Evolutionary conservation across 257 asterid genomes (phyloP), one percentile per base, ranked within the genome.

Genomic region (Rehmannia glutinosa): DNA sequence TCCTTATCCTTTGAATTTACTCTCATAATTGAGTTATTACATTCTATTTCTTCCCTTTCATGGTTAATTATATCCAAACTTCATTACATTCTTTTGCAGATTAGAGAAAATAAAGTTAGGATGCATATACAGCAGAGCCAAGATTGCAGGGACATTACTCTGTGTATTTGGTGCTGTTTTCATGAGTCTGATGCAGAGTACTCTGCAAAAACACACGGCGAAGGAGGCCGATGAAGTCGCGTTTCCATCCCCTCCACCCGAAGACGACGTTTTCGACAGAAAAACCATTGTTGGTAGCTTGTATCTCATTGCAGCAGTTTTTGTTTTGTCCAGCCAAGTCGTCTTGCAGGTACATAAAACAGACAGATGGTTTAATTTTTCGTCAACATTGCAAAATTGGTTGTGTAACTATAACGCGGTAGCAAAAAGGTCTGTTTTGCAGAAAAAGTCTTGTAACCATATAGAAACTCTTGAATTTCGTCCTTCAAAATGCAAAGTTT

Each of bases 111-210:
- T 92, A 59, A 70, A 86, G 49, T 8, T 87, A 64, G 82, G 85
- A 17, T 87, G 97, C 79, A 81, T 16, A 39, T 87, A 90, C 82
- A 87, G 96, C 79, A 76, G 78, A 74, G 86, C 87, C 3, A 92
- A 92, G 78, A 86, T 92, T 5, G 81, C 64, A 16, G 97, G 98
- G 57, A 87, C 97, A 11, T 53, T 90, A 32, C 68, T 92, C 43
- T 92, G 98, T 64, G 92, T 92, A 10, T 68, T 66, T 13, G 98
- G 98, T 8, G 98, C 98, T 0, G 32, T 87, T 36, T 39, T 80
- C 23, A 86, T 90, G 97, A 86, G 95, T 73, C 43, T 86, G 21
- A 80, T 84, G 94, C 97, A 92, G 62, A 86, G 91, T 52, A 58
- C 75, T 0, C 38, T 74, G 25, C 74, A 46, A 20, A 21, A 4